Evolutionary conservation across 2,329 filamentous ascomycete genomes (phyloP), one percentile per base, ranked within the genome.

Genomic region (Tothia fuscella): DNA sequence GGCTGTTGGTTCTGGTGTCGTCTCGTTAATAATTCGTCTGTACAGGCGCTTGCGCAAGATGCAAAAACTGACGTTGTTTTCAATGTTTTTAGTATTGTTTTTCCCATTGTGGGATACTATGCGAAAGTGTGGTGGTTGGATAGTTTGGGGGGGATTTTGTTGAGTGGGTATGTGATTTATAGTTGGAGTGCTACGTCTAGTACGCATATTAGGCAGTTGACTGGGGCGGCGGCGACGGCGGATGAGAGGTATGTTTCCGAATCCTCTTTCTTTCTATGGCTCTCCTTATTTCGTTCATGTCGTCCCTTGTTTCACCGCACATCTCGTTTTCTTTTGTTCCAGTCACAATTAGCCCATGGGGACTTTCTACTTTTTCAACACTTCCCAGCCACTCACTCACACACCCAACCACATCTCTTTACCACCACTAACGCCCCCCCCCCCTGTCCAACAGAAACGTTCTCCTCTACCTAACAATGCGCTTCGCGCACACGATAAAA

Each of bases 381-480:
- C n/a, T n/a, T n/a, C n/a, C n/a, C n/a, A n/a, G n/a, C n/a, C n/a
- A n/a, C n/a, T n/a, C n/a, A n/a, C n/a, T n/a, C n/a, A n/a, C n/a
- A n/a, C n/a, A n/a, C n/a, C n/a, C n/a, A n/a, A n/a, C n/a, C n/a
- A n/a, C 74, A n/a, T n/a, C n/a, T n/a, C n/a, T n/a, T n/a, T n/a
- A n/a, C n/a, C n/a, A n/a, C n/a, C n/a, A n/a, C n/a, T n/a, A n/a
- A n/a, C n/a, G n/a, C n/a, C n/a, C n/a, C n/a, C n/a, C n/a, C n/a
- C n/a, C n/a, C n/a, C n/a, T n/a, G n/a, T n/a, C n/a, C n/a, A n/a
- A n/a, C n/a, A n/a, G 87, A 22, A 93, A 91, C 55, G 75, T 93
- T 35, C 62, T 94, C 17, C 70, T 94, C 1, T 95, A 95, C 62
- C 72, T 93, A 50, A 91, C 87, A 1, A 93, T 94, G 82, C 81